Conservation (phyloP, 2,329 filamentous ascomycete genomes). For the Paracamarosporium sp. region DNA sequence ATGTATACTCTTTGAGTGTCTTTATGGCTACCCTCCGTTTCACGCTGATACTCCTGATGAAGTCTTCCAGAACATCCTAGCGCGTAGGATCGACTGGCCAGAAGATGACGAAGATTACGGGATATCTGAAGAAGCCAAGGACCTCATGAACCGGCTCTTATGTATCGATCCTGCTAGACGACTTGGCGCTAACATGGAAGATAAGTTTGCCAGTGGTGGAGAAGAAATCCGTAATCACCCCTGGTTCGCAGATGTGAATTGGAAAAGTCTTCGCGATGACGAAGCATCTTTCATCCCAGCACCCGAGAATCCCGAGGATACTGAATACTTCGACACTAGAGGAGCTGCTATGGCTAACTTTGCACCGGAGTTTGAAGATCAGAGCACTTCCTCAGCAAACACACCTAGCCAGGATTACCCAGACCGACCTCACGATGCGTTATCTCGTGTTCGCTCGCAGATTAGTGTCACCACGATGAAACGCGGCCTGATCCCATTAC, state of each 20-base stretch:
- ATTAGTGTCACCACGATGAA: slow-evolving; percentile 83
- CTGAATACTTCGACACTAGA: slow-evolving; percentile 93
- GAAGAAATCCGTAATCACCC: slow-evolving; percentile 88
- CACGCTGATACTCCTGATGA: slow-evolving; percentile 88
- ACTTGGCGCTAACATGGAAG: slow-evolving; percentile 83
- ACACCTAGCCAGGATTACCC: slow-evolving; percentile 78
- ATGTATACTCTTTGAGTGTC: slow-evolving; percentile 95
- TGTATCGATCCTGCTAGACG: slow-evolving; percentile 82
- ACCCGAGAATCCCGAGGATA: slow-evolving; percentile 93
- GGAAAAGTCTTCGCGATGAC: slow-evolving; percentile 90
- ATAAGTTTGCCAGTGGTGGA: slow-evolving; percentile 82
- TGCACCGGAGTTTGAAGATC: slow-evolving; percentile 92
- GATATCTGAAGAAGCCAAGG: slow-evolving; percentile 86
- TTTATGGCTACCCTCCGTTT: slow-evolving; percentile 93
- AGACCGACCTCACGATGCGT: slow-evolving; percentile 91
- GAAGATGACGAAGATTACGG: slow-evolving; percentile 75
- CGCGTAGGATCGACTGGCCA: slow-evolving; percentile 90
- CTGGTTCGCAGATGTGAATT: slow-evolving; percentile 88
- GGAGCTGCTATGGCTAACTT: slow-evolving; percentile 93
- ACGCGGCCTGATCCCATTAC: slow-evolving; percentile 89
- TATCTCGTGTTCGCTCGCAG: slow-evolving; percentile 87
- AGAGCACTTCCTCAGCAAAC: slow-evolving; percentile 74
- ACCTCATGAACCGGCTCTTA: slow-evolving; percentile 91
- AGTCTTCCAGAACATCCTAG: slow-evolving; percentile 95
- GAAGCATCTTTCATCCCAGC: slow-evolving; percentile 95